Percentiles rank a stretch among this genome's conserved stretches.
Conservation (phyloP, 441 rosid genomes). For the Monsonia emarginata region DNA sequence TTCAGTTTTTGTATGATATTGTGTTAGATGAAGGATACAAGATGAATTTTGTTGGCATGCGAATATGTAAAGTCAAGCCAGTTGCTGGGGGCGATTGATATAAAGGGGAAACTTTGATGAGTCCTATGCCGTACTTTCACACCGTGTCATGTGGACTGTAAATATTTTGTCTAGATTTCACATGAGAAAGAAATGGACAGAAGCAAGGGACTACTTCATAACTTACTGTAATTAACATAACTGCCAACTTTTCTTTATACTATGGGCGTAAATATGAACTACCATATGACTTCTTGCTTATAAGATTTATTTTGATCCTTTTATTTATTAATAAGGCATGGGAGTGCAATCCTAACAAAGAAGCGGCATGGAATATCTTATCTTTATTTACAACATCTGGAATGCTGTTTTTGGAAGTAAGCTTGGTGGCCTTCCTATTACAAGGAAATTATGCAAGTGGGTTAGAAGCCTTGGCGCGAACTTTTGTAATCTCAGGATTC, state of each 20-base stretch:
- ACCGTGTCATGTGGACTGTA: not conserved
- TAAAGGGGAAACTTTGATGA: not conserved
- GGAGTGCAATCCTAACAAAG: slow-evolving; percentile 75
- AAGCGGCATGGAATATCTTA: slow-evolving; percentile 61
- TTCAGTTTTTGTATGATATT: not conserved
- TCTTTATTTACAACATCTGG: slow-evolving; percentile 77
- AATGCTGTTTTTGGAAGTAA: slow-evolving; percentile 84
- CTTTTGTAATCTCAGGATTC: slow-evolving; percentile 62
- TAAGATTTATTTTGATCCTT: not conserved
- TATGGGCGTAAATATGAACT: not conserved
- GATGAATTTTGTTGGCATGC: no score
- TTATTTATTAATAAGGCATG: slow-evolving; percentile 38
- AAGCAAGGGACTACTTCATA: not conserved
- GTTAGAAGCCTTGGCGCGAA: slow-evolving; percentile 57
- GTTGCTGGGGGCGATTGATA: not conserved
- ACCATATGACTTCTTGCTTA: not conserved
- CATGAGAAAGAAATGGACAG: not conserved
- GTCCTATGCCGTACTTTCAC: not conserved
- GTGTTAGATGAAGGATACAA: not conserved
- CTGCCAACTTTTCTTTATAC: no score
- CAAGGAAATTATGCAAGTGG: slow-evolving; percentile 84
- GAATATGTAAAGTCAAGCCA: no score
- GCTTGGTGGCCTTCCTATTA: slow-evolving; percentile 82
- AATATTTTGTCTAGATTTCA: not conserved
- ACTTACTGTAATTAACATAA: not conserved